A percentile compares a stretch with the other conserved stretches of the same genome.
Conservation (phyloP, 1,284 basidiomycete species). For the Trametes hirsuta region DNA sequence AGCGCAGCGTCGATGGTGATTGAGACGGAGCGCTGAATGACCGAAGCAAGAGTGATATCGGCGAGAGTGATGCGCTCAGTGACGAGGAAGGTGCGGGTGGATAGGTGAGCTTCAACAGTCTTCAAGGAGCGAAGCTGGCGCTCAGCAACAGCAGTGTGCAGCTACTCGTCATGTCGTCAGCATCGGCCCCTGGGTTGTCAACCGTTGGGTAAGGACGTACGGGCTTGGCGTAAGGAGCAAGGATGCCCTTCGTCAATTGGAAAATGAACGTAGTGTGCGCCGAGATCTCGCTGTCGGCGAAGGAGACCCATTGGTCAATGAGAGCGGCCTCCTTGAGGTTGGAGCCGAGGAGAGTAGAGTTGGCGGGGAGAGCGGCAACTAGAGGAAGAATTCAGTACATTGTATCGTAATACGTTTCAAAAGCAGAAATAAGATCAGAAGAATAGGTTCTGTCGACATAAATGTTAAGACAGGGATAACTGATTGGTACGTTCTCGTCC, state of each 20-base stretch:
- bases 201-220: constrained; percentile 39
- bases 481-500: constrained; percentile 46
- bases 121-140: constrained; percentile 58
- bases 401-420: neutral
- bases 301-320: constrained; percentile 71
- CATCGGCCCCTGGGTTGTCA: neutral
- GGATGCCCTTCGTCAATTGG: constrained; percentile 44
- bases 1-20: constrained; percentile 65
- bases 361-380: constrained; percentile 79
- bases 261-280: constrained; percentile 30
- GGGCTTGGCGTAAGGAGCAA: constrained; percentile 67
- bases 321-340: constrained; percentile 59
- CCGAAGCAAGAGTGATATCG: constrained; percentile 75
- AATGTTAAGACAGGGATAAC: constrained; percentile 70
- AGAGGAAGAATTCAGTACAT: constrained; percentile 25
- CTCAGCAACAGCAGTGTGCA: constrained; percentile 57
- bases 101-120: constrained; percentile 77
- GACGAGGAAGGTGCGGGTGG: constrained; percentile 87
- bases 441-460: constrained; percentile 38
- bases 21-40: constrained; percentile 53
- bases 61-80: constrained; percentile 94
- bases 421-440: constrained; percentile 39
- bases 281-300: constrained; percentile 61
- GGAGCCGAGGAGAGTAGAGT: constrained; percentile 64
- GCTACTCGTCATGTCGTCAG: constrained; percentile 41